Evolutionary conservation across 495 filamentous ascomycete species (phyloP), one percentile per base, ranked within the genome.

Genomic region (Neurospora sublineolata): DNA sequence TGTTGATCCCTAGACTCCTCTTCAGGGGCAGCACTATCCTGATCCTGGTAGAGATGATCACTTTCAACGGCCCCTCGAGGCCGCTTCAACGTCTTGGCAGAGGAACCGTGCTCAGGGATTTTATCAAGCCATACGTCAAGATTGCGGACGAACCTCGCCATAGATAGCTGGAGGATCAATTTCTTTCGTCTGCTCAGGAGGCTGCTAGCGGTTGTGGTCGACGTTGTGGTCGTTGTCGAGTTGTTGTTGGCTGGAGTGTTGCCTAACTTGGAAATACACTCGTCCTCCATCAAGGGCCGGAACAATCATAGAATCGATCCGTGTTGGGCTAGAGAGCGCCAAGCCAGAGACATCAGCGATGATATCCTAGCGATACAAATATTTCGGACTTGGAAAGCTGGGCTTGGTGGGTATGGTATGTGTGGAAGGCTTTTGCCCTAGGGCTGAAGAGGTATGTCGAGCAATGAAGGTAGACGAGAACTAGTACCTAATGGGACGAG

Each of bases 281-380:
- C 52, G 52, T 64, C 52, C 75, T 73, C 78, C 78, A 80, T 80
- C 72, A 58, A 77, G 74, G 60, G 52, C 71, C 71, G 46, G 73
- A 68, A 67, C 42, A 68, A 60, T 71, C 70, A 71, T 68, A 36
- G 71, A 72, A 68, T 70, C 60, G 75, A 75, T 77, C 75, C 72
- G 76, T 72, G 68, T 73, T 71, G 74, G 69, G 60, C 69, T 70
- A 52, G 71, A 73, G 70, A 70, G 37, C 74, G 72, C 73, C 68
- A 75, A 77, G 72, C 77, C 76, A 73, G 72, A 76, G 71, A 76
- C 76, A 78, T 80, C 76, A 75, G 76, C 52, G 52, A 4, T 64
- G 52, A 64, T 64, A 64, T 64, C 52, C 52, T 64, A 33, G 52
- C 52, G 1, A 76, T 73, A 70, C 72, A 67, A 37, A 58, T 39